phyloP scores from a whole-genome alignment of 331 rosid genomes.

The Cucumis variabilis region DNA sequence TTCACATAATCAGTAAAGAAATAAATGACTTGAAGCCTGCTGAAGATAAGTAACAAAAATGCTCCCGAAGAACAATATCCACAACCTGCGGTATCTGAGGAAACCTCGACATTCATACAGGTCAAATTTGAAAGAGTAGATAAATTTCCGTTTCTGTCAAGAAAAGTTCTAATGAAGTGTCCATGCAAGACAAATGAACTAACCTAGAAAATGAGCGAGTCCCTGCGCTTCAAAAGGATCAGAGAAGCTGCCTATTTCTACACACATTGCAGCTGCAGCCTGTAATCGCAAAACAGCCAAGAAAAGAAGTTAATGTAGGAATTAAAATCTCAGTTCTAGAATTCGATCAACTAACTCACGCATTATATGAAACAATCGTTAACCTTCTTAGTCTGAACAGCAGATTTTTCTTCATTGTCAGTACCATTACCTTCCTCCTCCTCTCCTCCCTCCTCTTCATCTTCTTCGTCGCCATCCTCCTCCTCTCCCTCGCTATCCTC shows the following conservation, averaged over 20 bases:
- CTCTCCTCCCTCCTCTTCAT: conserved; percentile 28
- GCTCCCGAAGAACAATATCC: neutral
- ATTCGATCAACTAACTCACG: neutral
- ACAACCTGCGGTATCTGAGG: neutral
- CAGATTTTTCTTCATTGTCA: conserved; percentile 39
- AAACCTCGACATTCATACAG: neutral
- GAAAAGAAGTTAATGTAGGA: neutral
- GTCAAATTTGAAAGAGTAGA: neutral
- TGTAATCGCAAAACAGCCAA: conserved; percentile 40
- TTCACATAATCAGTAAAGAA: neutral
- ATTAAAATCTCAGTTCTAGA: neutral
- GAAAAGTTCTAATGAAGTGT: neutral
- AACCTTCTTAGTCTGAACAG: conserved; percentile 87
- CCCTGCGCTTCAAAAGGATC: conserved; percentile 98
- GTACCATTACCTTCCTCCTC: conserved; percentile 37
- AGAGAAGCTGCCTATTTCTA: conserved; percentile 90
- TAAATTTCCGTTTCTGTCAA: neutral
- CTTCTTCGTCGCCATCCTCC: neutral
- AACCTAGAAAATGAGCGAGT: conserved; percentile 94
- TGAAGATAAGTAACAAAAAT: neutral
- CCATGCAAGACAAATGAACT: conserved; percentile 14
- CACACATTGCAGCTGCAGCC: conserved; percentile 99
- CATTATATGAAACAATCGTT: neutral
- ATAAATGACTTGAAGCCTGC: neutral
- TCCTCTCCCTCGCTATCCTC: neutral